Conservation (phyloP, 2,329 filamentous ascomycete genomes). For the Dryadomyces sulphureus region DNA sequence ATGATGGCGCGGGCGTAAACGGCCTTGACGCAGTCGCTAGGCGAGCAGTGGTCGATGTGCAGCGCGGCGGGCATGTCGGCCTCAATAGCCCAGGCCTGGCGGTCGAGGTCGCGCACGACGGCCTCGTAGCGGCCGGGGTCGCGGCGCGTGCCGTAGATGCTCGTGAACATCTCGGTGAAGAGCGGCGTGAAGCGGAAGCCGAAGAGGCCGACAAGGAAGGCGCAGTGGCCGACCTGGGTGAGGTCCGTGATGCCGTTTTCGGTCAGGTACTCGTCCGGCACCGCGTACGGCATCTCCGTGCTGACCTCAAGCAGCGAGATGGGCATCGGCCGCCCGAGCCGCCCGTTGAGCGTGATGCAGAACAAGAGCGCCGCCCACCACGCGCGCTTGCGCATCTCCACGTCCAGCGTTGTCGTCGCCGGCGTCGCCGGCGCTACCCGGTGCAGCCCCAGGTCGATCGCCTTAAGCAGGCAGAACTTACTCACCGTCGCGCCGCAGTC, state of each 20-base stretch:
- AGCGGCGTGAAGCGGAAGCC: conserved; percentile 51
- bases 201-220: conserved; percentile 51
- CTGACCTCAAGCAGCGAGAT: conserved; percentile 64
- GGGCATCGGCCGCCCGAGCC: conserved; percentile 63
- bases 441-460: conserved; percentile 63
- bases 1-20: conserved; percentile 38
- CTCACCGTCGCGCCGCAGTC: conserved; percentile 57
- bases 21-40: conserved; percentile 32
- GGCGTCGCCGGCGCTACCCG: conserved; percentile 42
- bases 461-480: conserved; percentile 49
- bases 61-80: conserved; percentile 49
- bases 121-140: conserved; percentile 48
- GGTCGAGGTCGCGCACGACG: conserved; percentile 50
- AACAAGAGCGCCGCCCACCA: conserved; percentile 62
- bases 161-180: conserved; percentile 59
- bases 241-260: conserved; percentile 45
- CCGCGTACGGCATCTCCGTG: conserved; percentile 56
- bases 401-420: conserved; percentile 40
- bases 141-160: conserved; percentile 56
- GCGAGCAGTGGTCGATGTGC: conserved; percentile 26
- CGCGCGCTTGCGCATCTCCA: conserved; percentile 62
- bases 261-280: conserved; percentile 56
- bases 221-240: conserved; percentile 39
- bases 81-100: conserved; percentile 46
- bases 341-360: conserved; percentile 55